Evolutionary conservation across 2,329 filamentous ascomycete genomes (phyloP), one percentile per base, ranked within the genome.

Genomic region (Alternaria infectoria): DNA sequence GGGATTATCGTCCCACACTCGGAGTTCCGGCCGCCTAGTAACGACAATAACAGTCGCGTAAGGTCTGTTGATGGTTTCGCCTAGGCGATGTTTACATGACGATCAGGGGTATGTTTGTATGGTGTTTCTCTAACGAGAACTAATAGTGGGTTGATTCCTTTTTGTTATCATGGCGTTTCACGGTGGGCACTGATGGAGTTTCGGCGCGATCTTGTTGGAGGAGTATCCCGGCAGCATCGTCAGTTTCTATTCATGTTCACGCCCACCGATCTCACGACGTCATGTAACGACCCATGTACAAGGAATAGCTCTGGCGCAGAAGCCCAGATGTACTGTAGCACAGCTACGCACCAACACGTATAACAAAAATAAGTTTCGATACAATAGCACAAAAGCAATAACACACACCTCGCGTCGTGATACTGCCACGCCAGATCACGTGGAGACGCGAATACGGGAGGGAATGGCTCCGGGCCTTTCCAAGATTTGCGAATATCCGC

Each of bases 401-500:
- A 46, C 9, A 30, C 54, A 10, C 45, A 26, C 28, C 43, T 46
- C 49, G 49, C 49, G 49, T 52, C 8, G 30, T 52, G 49, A 52
- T 52, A 52, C 49, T 52, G 28, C 49, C 49, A 52, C 49, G 30
- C 49, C 49, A 52, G 15, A 59, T 62, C 59, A 62, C 59, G 56
- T 62, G 59, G 56, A 51, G 51, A 62, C 54, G 54, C 54, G 62
- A 62, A 58, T 40, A 57, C 47, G 47, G 59, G 40, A 52, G 47
- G 26, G 45, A 46, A 52, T 52, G 30, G 30, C 12, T 23, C 26
- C 40, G 49, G 49, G 57, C 15, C 45, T 28, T 46, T 59, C 49
- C 55, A 54, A 43, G 59, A 40, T 32, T 59, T 59, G 59, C 55
- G 49, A 46, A 44, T 59, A 58, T 59, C 56, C 57, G 61, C 64